Base-by-base conservation (phyloP, 2,329 filamentous ascomycete species). In the Talaromyces sp. region DNA sequence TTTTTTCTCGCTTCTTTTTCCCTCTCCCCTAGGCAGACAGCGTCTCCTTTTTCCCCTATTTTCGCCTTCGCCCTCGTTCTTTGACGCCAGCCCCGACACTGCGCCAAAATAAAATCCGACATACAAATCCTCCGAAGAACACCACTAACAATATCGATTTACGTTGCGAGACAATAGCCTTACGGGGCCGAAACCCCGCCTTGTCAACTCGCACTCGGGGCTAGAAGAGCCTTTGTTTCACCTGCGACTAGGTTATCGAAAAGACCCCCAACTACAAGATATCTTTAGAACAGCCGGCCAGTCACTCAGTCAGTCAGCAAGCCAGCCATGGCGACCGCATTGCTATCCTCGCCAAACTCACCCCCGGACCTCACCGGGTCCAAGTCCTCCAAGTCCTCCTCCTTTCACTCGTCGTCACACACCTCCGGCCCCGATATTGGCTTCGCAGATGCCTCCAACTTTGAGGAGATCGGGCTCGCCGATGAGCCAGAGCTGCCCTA, bases 381-480 rank as follows among this genome's bases (percentile, higher is more conserved):
- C 64, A 96, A 94, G 76, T 95, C 91, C 65, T 96, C 91, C 66
- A 96, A 95, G 77, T 92, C 92, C 31, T 96, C 91, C 5, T 96
- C 92, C 56, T 90, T 94, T 70, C 89, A 89, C 68, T 96, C 92
- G 42, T 96, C 92, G 47, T 87, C 85, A 64, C 89, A 88, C 58
- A 80, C 86, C 69, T 89, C 92, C 69, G 90, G 91, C 68, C 76
- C 78, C 30, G 87, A 88, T 70, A 85, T 83, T 67, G 83, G 87
- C 57, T 79, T 90, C 53, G 83, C 87, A 58, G 91, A 96, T 71
- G 85, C 89, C 62, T 87, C 87, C 65, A 88, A 97, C 74, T 97
- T 97, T 70, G 94, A 98, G 74, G 94, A 97, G 66, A 96, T 97
- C 73, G 91, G 90, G 12, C 85, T 98, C 33, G 89, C 92, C 63